Base-by-base conservation (phyloP, 1,284 basidiomycete genomes). In the Boletus holoroseus region DNA sequence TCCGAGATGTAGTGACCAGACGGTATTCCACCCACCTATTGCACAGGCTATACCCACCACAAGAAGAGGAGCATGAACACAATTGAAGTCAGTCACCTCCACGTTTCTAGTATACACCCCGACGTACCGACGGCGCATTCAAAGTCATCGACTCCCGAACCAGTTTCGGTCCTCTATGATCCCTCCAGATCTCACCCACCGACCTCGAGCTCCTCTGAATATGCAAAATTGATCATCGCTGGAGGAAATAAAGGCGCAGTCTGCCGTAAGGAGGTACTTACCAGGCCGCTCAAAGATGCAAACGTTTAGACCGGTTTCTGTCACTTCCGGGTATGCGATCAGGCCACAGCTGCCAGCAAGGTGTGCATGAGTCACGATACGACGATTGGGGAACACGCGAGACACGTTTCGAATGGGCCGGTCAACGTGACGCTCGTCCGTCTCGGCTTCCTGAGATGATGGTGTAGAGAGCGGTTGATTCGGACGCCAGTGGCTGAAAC, bases 81-180 rank as follows among this genome's bases (percentile, higher is more conserved):
- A n/a, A n/a, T n/a, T n/a, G n/a, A n/a, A n/a, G n/a, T n/a, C n/a
- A n/a, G n/a, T n/a, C n/a, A n/a, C n/a, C n/a, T n/a, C n/a, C n/a
- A n/a, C n/a, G n/a, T n/a, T n/a, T n/a, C n/a, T n/a, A n/a, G n/a
- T n/a, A n/a, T n/a, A n/a, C n/a, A n/a, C n/a, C n/a, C n/a, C n/a
- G n/a, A n/a, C n/a, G n/a, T n/a, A n/a, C n/a, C 20, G 20, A 20
- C 3, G 20, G 31, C 3, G n/a, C 3, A 16, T 47, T 47, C 11
- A 27, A 34, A 7, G 48, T 48, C 40, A 55, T 24, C 2, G 56
- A 55, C 20, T 55, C 44, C 53, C 52, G 50, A n/a, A 55, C 12
- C 0, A 49, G 28, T 30, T 49, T 55, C 0, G 56, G 49, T 1
- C 27, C 38, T 30, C 43, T 44, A 24, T 55, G 56, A 4, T 51